Evolutionary conservation across 768 basidiomycete species (phyloP).

Genomic region (Mycena rosella): DNA sequence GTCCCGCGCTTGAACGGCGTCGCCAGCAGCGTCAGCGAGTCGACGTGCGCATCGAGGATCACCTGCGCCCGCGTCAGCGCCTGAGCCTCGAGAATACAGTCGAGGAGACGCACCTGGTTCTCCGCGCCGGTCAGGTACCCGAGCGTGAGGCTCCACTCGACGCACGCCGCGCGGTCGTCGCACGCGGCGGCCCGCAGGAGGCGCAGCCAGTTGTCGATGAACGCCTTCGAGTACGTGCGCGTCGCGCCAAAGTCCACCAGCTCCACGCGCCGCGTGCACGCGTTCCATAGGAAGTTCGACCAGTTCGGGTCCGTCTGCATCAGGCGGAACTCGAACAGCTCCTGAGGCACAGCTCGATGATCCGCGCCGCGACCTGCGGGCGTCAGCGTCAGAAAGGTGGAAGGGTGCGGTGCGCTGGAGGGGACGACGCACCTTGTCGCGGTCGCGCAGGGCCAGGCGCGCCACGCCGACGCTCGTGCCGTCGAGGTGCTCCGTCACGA

Average conservation of each 20-base stretch:
- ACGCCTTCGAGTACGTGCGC: conserved; percentile 84
- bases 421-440: conserved; percentile 77
- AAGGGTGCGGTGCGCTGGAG: background rate
- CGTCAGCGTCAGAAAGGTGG: background rate
- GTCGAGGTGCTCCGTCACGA: no score
- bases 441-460: conserved; percentile 71
- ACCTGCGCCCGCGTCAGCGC: no score
- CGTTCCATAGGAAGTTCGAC: conserved; percentile 96
- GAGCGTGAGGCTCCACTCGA: conserved; percentile 80
- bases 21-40: no score
- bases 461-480: no score
- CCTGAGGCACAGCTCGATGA: no score
- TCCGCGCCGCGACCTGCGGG: conserved; percentile 84
- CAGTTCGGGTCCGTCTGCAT: conserved; percentile 99
- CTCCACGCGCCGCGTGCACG: conserved; percentile 75
- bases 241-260: conserved; percentile 98
- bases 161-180: conserved; percentile 75
- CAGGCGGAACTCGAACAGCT: no score
- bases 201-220: no score
- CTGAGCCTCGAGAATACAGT: no score
- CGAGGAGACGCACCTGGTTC: no score
- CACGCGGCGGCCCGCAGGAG: conserved; percentile 79
- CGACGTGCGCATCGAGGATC: no score
- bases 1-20: no score
- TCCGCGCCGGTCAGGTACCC: conserved; percentile 96